Evolutionary conservation across 495 filamentous ascomycete genomes (phyloP).

Genomic region (Staphylotrichum longicolle): DNA sequence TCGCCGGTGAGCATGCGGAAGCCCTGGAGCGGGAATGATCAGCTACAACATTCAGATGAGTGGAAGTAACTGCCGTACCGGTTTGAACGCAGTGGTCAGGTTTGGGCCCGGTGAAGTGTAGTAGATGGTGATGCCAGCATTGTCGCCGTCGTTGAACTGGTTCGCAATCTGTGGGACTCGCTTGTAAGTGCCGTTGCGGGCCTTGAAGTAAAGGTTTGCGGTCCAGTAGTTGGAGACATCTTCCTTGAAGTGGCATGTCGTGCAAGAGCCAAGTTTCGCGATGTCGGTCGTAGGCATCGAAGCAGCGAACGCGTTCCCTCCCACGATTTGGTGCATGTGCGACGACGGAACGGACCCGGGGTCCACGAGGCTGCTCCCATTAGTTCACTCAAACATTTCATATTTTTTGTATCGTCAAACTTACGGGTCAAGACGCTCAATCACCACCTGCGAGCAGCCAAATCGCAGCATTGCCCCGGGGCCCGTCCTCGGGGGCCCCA

Average conservation of each 20-base stretch:
- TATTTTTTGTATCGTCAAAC: not conserved
- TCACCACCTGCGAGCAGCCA: not conserved
- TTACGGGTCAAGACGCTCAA: slow-evolving; percentile 2
- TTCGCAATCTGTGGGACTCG: slow-evolving; percentile 42
- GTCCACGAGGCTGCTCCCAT: not conserved
- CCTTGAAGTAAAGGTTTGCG: slow-evolving; percentile 34
- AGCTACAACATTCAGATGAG: not conserved
- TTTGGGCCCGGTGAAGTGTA: slow-evolving; percentile 38
- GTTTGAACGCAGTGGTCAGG: slow-evolving; percentile 38
- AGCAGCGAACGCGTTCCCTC: slow-evolving; percentile 8
- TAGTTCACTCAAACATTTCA: too few relatives aligned
- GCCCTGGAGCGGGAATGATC: slow-evolving; percentile 18
- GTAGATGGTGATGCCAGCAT: slow-evolving; percentile 44
- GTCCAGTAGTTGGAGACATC: slow-evolving; percentile 46
- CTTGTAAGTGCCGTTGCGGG: slow-evolving; percentile 37
- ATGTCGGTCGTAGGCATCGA: slow-evolving; percentile 1
- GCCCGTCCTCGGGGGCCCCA: not conserved
- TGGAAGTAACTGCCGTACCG: slow-evolving; percentile 17
- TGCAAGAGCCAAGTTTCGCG: slow-evolving; percentile 10
- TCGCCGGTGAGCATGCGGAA: slow-evolving; percentile 35
- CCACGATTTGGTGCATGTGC: slow-evolving; percentile 8
- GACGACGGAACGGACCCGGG: slow-evolving; percentile 3
- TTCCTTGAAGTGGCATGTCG: slow-evolving; percentile 26
- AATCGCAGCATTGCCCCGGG: not conserved
- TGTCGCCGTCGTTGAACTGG: slow-evolving; percentile 30